Evolutionary conservation across 441 rosid species (phyloP), one percentile per base, ranked within the genome.

Genomic region (Brassica balearica): DNA sequence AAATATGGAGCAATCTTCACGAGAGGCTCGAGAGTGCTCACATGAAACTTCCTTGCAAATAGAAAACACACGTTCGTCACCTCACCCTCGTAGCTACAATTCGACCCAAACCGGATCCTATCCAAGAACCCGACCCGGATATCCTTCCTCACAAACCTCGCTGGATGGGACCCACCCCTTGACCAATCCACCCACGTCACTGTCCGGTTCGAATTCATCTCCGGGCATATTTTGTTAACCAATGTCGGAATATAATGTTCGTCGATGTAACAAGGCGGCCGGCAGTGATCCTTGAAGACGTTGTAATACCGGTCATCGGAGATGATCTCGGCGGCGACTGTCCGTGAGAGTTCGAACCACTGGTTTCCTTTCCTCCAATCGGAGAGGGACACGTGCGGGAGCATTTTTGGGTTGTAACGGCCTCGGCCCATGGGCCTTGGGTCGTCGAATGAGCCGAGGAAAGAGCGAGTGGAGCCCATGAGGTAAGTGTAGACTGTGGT

Each of bases 111-210:
- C 62, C 85, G 82, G 36, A 82, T 68, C 75, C 43, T 15, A 65
- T 85, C 73, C 51, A 87, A 17, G 25, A 86, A 75, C 19, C 59
- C 86, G 51, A 78, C 69, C 6, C 78, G 64, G 3, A 85, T 73
- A 64, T 66, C 86, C 19, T 60, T 77, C 76, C 74, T 69, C 15
- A 72, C 77, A 6, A 84, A 86, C 63, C 2, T 81, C 23, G 65
- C 83, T n/a, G 89, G 87, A 71, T 84, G 87, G 2, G 87, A 74
- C 25, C 84, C 87, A 48, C 82, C 75, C 8, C 73, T 77, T 1
- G 86, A 81, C 87, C 89, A 86, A 71, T 86, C 86, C 10, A 81
- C 87, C 89, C 86, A 84, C 48, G 87, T 84, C n/a, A 84, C 64
- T 1, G 76, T 79, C 74, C 87, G 68, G 65, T 86, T 84, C 7